phyloP scores from a whole-genome alignment of 2,329 filamentous ascomycete genomes.

The Teratosphaeria zuluensis region DNA sequence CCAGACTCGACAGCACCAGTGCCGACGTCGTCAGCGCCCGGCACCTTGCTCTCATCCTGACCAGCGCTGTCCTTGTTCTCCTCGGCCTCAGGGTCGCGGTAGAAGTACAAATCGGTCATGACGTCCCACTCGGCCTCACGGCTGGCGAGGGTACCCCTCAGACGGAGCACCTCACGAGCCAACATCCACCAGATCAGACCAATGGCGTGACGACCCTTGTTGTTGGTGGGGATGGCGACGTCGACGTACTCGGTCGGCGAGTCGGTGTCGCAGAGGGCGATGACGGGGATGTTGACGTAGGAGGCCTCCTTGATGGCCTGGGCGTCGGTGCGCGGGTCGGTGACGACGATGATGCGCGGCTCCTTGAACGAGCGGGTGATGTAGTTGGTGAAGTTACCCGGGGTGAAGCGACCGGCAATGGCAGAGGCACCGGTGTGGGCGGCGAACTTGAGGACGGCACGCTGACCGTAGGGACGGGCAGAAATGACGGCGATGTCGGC shows the following conservation, averaged over 20 bases:
- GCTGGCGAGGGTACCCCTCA: slow-evolving; percentile 91
- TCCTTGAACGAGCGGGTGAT: slow-evolving; percentile 99
- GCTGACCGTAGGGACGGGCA: slow-evolving; percentile 98
- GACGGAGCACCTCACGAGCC: slow-evolving; percentile 97
- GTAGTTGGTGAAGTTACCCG: slow-evolving; percentile 99
- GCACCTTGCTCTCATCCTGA: slow-evolving; percentile 75
- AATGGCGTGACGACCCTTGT: slow-evolving; percentile 99
- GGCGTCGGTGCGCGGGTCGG: slow-evolving; percentile 97
- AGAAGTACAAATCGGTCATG: slow-evolving; percentile 99
- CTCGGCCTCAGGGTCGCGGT: slow-evolving; percentile 99
- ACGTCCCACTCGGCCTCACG: slow-evolving; percentile 97
- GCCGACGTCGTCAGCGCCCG: slow-evolving; percentile 76
- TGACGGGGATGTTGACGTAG: slow-evolving; percentile 99
- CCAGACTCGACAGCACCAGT: slow-evolving; percentile 67
- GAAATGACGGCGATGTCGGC: slow-evolving; percentile 99
- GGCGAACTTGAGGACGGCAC: slow-evolving; percentile 99
- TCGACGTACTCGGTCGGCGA: slow-evolving; percentile 99
- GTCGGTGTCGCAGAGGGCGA: slow-evolving; percentile 97
- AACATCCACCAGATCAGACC: slow-evolving; percentile 99
- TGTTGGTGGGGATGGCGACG: slow-evolving; percentile 99
- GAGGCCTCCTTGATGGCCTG: slow-evolving; percentile 99
- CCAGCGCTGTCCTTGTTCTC: slow-evolving; percentile 87
- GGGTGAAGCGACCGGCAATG: slow-evolving; percentile 99
- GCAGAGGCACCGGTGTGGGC: slow-evolving; percentile 94
- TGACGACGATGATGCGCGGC: slow-evolving; percentile 98